Conservation (phyloP, 1,284 basidiomycete genomes). For the Stygiomarasmius scandens region DNA sequence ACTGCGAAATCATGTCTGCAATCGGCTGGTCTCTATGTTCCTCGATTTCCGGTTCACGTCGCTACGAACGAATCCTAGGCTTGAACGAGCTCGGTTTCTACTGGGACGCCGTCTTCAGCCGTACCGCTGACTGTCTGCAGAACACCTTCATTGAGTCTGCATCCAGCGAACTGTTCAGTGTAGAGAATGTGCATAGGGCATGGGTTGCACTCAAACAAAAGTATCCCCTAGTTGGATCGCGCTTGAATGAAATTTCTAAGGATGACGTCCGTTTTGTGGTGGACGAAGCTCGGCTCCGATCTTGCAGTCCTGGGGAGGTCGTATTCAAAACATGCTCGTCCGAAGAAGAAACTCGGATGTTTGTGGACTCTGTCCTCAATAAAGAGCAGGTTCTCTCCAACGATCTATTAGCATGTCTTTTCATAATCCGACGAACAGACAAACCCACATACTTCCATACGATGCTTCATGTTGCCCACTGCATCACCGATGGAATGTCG, state of each 20-base stretch:
- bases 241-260: conserved; percentile 32
- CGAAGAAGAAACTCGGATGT: conserved; percentile 30
- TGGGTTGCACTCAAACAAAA: conserved; percentile 48
- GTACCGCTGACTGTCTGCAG: conserved; percentile 48
- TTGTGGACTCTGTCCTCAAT: conserved; percentile 35
- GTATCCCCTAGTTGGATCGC: conserved; percentile 50
- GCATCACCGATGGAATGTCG: conserved; percentile 51
- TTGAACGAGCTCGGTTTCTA: conserved; percentile 45
- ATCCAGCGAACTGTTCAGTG: conserved; percentile 17
- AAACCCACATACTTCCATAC: conserved; percentile 38
- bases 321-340: conserved; percentile 31
- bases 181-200: conserved; percentile 37
- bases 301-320: conserved; percentile 38
- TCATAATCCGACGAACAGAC: conserved; percentile 38
- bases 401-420: conserved; percentile 38
- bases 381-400: conserved; percentile 38
- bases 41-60: background rate
- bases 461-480: conserved; percentile 46
- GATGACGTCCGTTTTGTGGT: conserved; percentile 41
- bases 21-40: background rate
- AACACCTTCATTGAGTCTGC: conserved; percentile 35
- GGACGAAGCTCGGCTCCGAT: conserved; percentile 32
- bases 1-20: background rate
- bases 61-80: conserved; percentile 46
- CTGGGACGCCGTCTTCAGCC: conserved; percentile 44